Conservation (phyloP, 768 basidiomycete species). For the Xerocomus potaroensis region DNA sequence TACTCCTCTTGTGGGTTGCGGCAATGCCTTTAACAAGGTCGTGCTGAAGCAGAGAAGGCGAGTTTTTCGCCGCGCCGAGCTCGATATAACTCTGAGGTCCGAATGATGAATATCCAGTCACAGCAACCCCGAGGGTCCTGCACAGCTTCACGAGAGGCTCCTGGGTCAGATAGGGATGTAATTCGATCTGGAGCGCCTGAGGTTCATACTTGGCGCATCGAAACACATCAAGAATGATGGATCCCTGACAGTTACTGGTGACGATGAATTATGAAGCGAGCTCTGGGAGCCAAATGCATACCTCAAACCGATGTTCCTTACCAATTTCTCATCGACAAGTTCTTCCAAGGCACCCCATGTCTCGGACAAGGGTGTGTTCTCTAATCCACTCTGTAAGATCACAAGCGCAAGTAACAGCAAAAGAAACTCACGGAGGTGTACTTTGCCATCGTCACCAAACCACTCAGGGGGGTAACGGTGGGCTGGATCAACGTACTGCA, state of each 20-base stretch:
- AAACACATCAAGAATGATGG: slow-evolving; percentile 68
- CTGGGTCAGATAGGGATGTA: slow-evolving; percentile 55
- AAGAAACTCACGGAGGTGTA: slow-evolving; percentile 52
- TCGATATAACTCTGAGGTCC: slow-evolving; percentile 59
- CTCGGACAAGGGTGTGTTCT: slow-evolving; percentile 68
- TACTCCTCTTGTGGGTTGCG: slow-evolving; percentile 50
- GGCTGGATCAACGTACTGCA: slow-evolving; percentile 73
- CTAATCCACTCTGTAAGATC: slow-evolving; percentile 27
- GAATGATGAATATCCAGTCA: slow-evolving; percentile 56
- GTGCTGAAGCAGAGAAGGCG: slow-evolving; percentile 51
- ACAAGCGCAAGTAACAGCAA: background rate
- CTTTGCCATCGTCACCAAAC: slow-evolving; percentile 68
- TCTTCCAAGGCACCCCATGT: slow-evolving; percentile 84
- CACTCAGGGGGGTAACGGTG: slow-evolving; percentile 82
- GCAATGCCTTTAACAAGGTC: slow-evolving; percentile 43
- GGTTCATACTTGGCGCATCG: slow-evolving; percentile 69
- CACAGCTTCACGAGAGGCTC: slow-evolving; percentile 41
- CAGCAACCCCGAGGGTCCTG: slow-evolving; percentile 41
- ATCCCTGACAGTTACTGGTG: slow-evolving; percentile 67
- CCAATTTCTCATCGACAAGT: slow-evolving; percentile 64
- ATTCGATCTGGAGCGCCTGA: slow-evolving; percentile 56
- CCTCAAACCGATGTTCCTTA: slow-evolving; percentile 80
- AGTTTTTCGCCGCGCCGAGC: slow-evolving; percentile 53
- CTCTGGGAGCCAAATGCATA: slow-evolving; percentile 19
- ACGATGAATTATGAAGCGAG: background rate